Conservation (phyloP, 495 filamentous ascomycete genomes). For the Hypoxylon lienhwacheense region DNA sequence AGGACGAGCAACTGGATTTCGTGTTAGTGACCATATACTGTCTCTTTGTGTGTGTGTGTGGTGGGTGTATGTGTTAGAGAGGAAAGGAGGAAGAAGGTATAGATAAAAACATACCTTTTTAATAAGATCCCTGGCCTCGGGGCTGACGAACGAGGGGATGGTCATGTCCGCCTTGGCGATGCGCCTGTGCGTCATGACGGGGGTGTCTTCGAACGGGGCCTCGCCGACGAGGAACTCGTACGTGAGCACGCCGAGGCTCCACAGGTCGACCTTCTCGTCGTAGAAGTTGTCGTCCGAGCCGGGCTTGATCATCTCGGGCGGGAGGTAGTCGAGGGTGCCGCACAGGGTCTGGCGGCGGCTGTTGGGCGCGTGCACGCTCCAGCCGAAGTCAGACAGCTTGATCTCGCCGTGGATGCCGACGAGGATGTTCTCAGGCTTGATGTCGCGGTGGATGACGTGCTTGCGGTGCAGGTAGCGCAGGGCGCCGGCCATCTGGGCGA, state of each 20-base stretch:
- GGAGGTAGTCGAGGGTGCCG: conserved; percentile 94
- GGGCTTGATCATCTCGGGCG: conserved; percentile 93
- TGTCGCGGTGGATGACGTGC: conserved; percentile 97
- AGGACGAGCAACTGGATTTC: conserved; percentile 77
- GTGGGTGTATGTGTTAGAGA: conserved; percentile 37
- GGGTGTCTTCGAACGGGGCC: conserved; percentile 94
- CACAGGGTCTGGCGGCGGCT: conserved; percentile 94
- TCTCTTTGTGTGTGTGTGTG: neutral
- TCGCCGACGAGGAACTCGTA: conserved; percentile 97
- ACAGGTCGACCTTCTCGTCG: conserved; percentile 92
- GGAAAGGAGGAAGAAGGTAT: too few relatives aligned
- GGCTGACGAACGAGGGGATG: conserved; percentile 83
- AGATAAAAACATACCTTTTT: too few relatives aligned
- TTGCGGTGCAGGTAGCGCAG: conserved; percentile 93
- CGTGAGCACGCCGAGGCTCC: conserved; percentile 91
- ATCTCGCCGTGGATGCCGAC: conserved; percentile 97
- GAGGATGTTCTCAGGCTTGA: conserved; percentile 98
- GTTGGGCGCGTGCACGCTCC: conserved; percentile 97
- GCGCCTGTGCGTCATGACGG: conserved; percentile 89
- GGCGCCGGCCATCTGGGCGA: conserved; percentile 97
- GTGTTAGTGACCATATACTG: conserved; percentile 15
- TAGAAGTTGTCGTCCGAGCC: conserved; percentile 87
- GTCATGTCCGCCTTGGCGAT: conserved; percentile 92
- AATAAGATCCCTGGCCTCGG: conserved; percentile 90
- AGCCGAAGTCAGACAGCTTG: conserved; percentile 98